These are phyloP conservation scores for Calonectria naviculata DNA, from an alignment of 2,329 filamentous ascomycete species.

Conservation along the genomic window DNA sequence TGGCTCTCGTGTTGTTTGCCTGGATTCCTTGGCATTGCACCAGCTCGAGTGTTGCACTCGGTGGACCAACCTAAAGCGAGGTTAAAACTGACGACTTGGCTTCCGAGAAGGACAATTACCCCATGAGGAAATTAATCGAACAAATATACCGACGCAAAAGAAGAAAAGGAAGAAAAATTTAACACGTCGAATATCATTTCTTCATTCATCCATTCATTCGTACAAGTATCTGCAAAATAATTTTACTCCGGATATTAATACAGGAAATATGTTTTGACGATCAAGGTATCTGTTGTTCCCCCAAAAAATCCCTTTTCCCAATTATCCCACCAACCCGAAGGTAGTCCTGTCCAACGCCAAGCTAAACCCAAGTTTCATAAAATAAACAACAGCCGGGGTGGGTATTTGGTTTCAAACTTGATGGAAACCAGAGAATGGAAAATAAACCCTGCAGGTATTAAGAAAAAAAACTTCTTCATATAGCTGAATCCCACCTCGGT, in stretches of 20 bases:
- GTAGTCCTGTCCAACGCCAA: constrained; percentile 34
- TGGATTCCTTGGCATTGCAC: neutral
- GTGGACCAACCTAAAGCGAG: neutral
- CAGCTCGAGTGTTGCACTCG: neutral
- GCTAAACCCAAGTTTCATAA: neutral
- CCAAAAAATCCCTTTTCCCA: neutral
- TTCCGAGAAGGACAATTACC: neutral
- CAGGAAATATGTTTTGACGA: neutral
- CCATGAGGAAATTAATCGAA: neutral
- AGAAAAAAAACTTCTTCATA: neutral
- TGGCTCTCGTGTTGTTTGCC: neutral
- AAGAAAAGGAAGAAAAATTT: neutral
- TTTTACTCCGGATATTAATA: neutral
- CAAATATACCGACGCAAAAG: neutral
- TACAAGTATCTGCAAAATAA: neutral
- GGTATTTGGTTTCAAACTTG: neutral
- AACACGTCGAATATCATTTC: neutral
- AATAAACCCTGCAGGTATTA: neutral
- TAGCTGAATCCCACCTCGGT: constrained; percentile 48
- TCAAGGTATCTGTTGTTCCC: neutral
- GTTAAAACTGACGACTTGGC: neutral
- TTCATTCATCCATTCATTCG: neutral
- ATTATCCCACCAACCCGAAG: constrained; percentile 1
- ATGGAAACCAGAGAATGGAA: neutral
- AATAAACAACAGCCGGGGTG: neutral